Percentiles rank a stretch among this genome's conserved stretches.
phyloP scores from a whole-genome alignment of 306 rosid genomes.

The Castanea sativa region DNA sequence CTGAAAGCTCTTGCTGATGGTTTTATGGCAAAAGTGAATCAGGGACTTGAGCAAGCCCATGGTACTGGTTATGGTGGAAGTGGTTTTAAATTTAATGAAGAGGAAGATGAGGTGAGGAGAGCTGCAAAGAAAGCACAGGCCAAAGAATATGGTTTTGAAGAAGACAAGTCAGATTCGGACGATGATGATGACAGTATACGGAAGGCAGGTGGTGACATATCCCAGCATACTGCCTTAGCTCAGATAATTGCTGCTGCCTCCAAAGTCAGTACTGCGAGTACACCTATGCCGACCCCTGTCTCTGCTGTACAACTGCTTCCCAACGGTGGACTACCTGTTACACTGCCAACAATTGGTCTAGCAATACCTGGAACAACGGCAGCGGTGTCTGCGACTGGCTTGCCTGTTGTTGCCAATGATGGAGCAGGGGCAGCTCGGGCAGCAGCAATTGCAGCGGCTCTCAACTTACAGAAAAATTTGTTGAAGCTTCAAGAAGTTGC shows the following conservation, averaged over 20 bases:
- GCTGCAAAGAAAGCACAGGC: slow-evolving; percentile 99
- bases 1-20: slow-evolving; percentile 72
- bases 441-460: slow-evolving; percentile 75
- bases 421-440: slow-evolving; percentile 86
- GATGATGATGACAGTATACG: slow-evolving; percentile 88
- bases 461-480: slow-evolving; percentile 85
- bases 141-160: slow-evolving; percentile 93
- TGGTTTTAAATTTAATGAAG: slow-evolving; percentile 92
- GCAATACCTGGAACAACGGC: slow-evolving; percentile 41
- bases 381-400: slow-evolving; percentile 49
- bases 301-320: slow-evolving; percentile 59
- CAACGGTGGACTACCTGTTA: slow-evolving; percentile 57
- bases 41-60: slow-evolving; percentile 87
- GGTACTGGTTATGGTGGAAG: slow-evolving; percentile 99
- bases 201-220: slow-evolving; percentile 80
- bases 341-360: slow-evolving; percentile 64
- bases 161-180: slow-evolving; percentile 93
- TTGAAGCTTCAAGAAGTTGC: slow-evolving; percentile 83
- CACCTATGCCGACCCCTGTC: slow-evolving; percentile 48
- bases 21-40: slow-evolving; percentile 79
- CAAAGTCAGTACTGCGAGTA: slow-evolving; percentile 44
- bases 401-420: slow-evolving; percentile 55
- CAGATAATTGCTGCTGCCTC: slow-evolving; percentile 76
- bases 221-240: slow-evolving; percentile 86
- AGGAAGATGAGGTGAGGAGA: slow-evolving; percentile 91